Evolutionary conservation across 164 flowering plant genomes (phyloP).

Genomic region (Stephania japonica): DNA sequence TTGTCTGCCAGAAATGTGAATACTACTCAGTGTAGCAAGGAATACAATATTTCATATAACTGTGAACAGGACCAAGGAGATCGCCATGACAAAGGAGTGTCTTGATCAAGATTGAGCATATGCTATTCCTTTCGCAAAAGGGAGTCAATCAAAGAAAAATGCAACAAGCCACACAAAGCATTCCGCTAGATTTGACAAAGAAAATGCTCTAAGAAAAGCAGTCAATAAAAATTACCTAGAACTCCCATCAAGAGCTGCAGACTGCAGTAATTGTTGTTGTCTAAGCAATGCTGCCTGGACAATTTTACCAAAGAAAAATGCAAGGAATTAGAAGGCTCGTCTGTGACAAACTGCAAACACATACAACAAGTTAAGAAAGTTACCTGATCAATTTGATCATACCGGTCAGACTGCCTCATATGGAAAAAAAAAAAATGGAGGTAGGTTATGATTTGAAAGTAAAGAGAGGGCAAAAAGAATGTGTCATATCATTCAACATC

Average conservation of each 20-base stretch:
- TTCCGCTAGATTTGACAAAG: conserved; percentile 2
- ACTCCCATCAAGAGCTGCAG: conserved; percentile 63
- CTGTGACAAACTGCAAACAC: too few species aligned
- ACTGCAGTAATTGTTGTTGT: conserved; percentile 67
- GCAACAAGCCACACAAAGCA: neutral
- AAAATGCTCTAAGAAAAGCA: neutral
- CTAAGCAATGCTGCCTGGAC: conserved; percentile 48
- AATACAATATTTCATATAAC: conserved; percentile 27
- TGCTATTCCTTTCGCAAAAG: conserved; percentile 4
- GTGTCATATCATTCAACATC: neutral
- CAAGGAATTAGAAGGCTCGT: neutral
- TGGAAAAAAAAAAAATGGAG: neutral
- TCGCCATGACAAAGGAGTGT: conserved; percentile 7
- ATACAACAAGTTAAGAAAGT: neutral
- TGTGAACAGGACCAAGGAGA: conserved; percentile 17
- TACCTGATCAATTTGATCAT: conserved; percentile 69
- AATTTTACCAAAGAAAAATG: conserved; percentile 1
- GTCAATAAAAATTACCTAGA: conserved; percentile 51
- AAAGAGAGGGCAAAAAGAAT: conserved; percentile 2
- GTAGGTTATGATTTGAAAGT: neutral
- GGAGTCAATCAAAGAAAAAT: neutral
- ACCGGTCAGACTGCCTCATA: conserved; percentile 44
- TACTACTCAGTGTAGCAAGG: conserved; percentile 61
- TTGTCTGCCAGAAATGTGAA: conserved; percentile 95
- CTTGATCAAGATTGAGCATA: conserved; percentile 11